phyloP scores from a whole-genome alignment of 257 asterid genomes.

The Solanum chiquidenum region DNA sequence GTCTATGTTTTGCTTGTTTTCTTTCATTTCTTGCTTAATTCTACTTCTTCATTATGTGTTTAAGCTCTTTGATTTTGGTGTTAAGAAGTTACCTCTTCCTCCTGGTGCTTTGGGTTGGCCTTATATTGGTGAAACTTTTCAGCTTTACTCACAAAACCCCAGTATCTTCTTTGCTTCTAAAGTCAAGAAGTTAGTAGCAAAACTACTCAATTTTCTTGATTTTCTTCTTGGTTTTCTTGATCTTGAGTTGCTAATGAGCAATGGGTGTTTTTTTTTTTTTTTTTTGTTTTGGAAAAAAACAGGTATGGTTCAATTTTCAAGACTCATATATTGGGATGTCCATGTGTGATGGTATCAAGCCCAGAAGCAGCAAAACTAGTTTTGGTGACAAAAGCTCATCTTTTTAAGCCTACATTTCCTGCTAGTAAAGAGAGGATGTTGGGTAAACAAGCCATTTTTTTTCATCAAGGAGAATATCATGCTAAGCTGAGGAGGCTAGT shows the following conservation, averaged over 20 bases:
- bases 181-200: constrained; percentile 49
- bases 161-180: constrained; percentile 62
- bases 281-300: neutral
- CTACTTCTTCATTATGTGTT: constrained; percentile 6
- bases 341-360: constrained; percentile 69
- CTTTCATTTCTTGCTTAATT: constrained; percentile 3
- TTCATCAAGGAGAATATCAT: constrained; percentile 68
- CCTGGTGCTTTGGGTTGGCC: constrained; percentile 89
- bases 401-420: constrained; percentile 77
- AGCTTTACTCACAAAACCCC: constrained; percentile 68
- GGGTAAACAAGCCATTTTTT: constrained; percentile 72
- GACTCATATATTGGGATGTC: constrained; percentile 64
- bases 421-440: constrained; percentile 75
- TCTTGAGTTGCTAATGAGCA: neutral
- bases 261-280: neutral
- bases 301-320: constrained; percentile 82
- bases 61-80: constrained; percentile 19
- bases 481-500: constrained; percentile 55
- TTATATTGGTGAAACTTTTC: constrained; percentile 74
- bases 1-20: constrained; percentile 1
- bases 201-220: neutral
- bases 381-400: constrained; percentile 54
- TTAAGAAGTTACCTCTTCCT: constrained; percentile 43
- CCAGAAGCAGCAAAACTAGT: constrained; percentile 66
- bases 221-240: neutral